Conservation (phyloP, 495 filamentous ascomycete genomes). For the Talaromyces proteolyticus region DNA sequence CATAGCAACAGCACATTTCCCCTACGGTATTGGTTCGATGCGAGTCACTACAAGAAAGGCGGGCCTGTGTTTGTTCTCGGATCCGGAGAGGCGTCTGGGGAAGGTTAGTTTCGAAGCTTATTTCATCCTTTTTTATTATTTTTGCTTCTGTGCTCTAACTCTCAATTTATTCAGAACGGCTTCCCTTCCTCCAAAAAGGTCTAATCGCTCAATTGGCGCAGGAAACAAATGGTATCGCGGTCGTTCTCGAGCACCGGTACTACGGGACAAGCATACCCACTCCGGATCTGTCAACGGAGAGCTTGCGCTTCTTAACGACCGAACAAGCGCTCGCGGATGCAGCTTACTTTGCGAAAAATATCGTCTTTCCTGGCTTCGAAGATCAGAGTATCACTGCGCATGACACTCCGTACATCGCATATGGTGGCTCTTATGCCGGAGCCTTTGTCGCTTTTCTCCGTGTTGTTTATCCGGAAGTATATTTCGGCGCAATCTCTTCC, state of each 20-base stretch:
- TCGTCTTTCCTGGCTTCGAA: conserved; percentile 61
- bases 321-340: conserved; percentile 69
- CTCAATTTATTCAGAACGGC: conserved; percentile 24
- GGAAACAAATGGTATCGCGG: conserved; percentile 61
- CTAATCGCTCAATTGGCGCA: conserved; percentile 56
- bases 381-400: conserved; percentile 51
- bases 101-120: background rate
- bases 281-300: conserved; percentile 53
- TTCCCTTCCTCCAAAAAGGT: conserved; percentile 65
- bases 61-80: conserved; percentile 68
- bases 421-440: conserved; percentile 72
- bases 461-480: conserved; percentile 61
- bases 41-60: conserved; percentile 56
- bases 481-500: conserved; percentile 63
- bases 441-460: conserved; percentile 66
- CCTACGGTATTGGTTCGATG: conserved; percentile 71
- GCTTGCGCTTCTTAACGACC: conserved; percentile 67
- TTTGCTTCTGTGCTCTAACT: no score
- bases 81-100: conserved; percentile 56
- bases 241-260: conserved; percentile 73
- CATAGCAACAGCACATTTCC: conserved; percentile 53
- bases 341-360: conserved; percentile 64
- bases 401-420: conserved; percentile 58
- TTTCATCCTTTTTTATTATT: no score
- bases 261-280: conserved; percentile 60